Percentiles rank a stretch among this genome's conserved stretches.
These are phyloP conservation scores for Teratosphaeria epicoccoides DNA, from an alignment of 2,329 filamentous ascomycete species.

Conservation along the genomic window DNA sequence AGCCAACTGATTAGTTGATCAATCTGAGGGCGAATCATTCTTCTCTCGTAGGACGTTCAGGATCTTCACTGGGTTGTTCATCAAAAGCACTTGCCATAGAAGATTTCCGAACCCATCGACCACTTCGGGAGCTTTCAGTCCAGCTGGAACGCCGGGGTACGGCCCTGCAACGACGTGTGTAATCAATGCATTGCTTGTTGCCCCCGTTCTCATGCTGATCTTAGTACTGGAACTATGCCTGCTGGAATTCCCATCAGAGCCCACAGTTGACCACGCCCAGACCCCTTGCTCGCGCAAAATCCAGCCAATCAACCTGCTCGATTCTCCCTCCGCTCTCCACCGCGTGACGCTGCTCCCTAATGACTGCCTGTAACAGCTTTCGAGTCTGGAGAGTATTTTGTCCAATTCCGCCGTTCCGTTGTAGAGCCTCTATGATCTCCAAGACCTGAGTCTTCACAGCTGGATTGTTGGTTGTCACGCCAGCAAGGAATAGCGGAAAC, in stretches of 20 bases:
- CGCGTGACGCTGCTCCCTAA: constrained; percentile 37
- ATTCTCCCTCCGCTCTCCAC: constrained; percentile 30
- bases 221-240: background rate
- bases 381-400: constrained; percentile 37
- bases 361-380: constrained; percentile 37
- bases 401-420: constrained; percentile 36
- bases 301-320: constrained; percentile 41
- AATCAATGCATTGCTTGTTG: background rate
- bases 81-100: no score
- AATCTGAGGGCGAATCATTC: no score
- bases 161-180: background rate
- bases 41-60: no score
- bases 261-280: constrained; percentile 43
- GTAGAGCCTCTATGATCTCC: constrained; percentile 39
- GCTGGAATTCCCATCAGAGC: constrained; percentile 24
- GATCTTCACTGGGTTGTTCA: no score
- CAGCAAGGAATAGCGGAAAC: constrained; percentile 47
- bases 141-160: no score
- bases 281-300: constrained; percentile 36
- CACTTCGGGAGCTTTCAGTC: no score
- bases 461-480: constrained; percentile 32
- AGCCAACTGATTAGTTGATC: no score
- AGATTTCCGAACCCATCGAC: no score
- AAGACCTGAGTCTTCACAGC: constrained; percentile 38
- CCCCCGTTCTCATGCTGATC: background rate